Conservation (phyloP, 805 yeast species). For the Cyberlindnera suaveolens region DNA sequence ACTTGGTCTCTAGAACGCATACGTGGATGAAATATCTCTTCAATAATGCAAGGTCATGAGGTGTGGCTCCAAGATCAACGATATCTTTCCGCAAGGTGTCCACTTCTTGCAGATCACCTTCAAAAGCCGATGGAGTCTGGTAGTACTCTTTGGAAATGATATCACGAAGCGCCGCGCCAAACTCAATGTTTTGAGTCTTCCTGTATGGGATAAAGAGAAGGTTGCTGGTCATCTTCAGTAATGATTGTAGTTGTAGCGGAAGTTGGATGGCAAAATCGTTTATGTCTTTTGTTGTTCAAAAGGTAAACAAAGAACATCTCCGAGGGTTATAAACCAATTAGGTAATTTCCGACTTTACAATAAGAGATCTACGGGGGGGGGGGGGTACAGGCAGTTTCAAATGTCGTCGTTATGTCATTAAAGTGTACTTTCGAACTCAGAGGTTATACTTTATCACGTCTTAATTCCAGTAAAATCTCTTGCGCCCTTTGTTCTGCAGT, state of each 20-base stretch:
- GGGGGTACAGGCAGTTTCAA: too few species aligned
- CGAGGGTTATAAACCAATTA: not conserved
- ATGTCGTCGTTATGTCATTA: too few species aligned
- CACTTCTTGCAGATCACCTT: conserved; percentile 36
- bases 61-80: conserved; percentile 28
- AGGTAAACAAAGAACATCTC: conserved; percentile 4
- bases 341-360: not conserved
- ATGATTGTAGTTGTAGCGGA: not conserved
- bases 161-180: conserved; percentile 33
- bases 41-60: conserved; percentile 31
- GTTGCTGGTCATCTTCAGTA: conserved; percentile 25
- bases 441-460: not conserved
- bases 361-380: not conserved
- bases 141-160: conserved; percentile 43
- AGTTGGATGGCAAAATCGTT: not conserved
- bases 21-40: conserved; percentile 44
- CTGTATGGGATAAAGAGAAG: conserved; percentile 47
- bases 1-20: conserved; percentile 40
- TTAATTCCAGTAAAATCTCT: conserved; percentile 15
- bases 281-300: not conserved
- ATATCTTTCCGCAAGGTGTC: conserved; percentile 38
- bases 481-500: conserved; percentile 20
- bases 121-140: conserved; percentile 37
- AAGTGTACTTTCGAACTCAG: too few species aligned
- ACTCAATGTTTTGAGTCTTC: conserved; percentile 35